These are phyloP conservation scores for Puccinia coronata DNA, from an alignment of 1,284 basidiomycete species.

Conservation along the genomic window DNA sequence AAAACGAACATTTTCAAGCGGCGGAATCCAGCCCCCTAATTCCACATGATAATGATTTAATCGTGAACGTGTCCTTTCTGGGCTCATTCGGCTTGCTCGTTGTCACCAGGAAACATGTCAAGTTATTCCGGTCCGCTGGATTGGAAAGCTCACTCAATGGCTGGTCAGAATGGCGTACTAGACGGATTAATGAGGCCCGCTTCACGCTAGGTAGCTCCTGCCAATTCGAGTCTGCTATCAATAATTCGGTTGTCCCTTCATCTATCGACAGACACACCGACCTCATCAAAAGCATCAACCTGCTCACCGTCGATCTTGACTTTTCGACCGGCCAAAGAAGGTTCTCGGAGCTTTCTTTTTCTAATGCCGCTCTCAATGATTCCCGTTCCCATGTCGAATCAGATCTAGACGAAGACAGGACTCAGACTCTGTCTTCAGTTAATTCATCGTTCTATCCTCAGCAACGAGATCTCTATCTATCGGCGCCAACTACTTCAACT, in stretches of 20 bases:
- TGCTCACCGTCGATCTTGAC: constrained; percentile 26
- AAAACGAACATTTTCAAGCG: not conserved
- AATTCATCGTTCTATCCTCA: constrained; percentile 16
- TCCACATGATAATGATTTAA: constrained; percentile 15
- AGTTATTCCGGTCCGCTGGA: constrained; percentile 11
- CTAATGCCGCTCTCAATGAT: not conserved
- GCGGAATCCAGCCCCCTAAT: not conserved
- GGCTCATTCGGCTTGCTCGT: constrained; percentile 3
- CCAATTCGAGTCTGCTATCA: constrained; percentile 28
- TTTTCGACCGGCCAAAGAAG: constrained; percentile 28
- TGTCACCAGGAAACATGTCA: constrained; percentile 27
- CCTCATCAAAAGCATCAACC: constrained; percentile 31
- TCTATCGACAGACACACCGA: constrained; percentile 3
- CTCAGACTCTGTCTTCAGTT: not conserved
- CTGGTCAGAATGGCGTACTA: constrained; percentile 24
- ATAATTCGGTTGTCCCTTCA: constrained; percentile 7
- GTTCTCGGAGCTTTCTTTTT: constrained; percentile 35
- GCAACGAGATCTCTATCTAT: constrained; percentile 13
- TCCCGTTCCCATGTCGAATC: not conserved
- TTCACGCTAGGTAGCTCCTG: constrained; percentile 17
- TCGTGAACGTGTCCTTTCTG: constrained; percentile 33
- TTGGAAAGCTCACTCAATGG: not conserved
- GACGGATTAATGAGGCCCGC: constrained; percentile 12
- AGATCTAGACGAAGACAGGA: not conserved
- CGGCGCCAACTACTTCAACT: not conserved